Evolutionary conservation across 169 alveolate species (phyloP).

Genomic region (Perkinsus olseni): DNA sequence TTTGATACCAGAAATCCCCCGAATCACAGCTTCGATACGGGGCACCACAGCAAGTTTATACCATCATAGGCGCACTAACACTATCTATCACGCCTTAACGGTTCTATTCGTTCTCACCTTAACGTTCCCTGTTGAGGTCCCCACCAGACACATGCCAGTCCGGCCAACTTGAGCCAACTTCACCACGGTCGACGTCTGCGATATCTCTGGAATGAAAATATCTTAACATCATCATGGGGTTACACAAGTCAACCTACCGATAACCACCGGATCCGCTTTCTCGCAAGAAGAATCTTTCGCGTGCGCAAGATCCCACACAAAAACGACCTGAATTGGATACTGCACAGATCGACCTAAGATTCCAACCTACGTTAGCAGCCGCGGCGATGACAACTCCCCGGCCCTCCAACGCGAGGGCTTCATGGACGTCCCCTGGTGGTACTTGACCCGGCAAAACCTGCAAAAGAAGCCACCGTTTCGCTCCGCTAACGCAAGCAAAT

Average conservation of each 20-base stretch:
- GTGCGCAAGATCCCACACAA: background rate
- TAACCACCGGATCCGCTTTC: background rate
- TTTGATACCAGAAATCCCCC: too few relatives aligned
- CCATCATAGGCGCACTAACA: too few relatives aligned
- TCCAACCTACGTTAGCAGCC: background rate
- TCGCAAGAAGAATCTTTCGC: background rate
- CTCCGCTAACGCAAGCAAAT: too few relatives aligned
- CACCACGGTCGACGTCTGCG: background rate
- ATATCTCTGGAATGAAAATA: background rate
- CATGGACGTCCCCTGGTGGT: background rate
- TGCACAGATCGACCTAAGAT: background rate
- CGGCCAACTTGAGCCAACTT: background rate
- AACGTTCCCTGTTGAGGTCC: background rate
- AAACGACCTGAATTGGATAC: background rate
- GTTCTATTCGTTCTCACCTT: background rate
- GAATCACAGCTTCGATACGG: too few relatives aligned
- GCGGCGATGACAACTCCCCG: background rate
- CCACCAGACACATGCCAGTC: background rate
- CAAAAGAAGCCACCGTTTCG: too few relatives aligned
- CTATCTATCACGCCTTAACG: too few relatives aligned
- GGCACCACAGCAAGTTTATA: too few relatives aligned
- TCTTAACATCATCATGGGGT: background rate
- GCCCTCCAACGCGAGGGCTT: background rate
- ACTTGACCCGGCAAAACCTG: background rate
- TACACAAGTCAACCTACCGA: background rate